Evolutionary conservation across 2,329 filamentous ascomycete genomes (phyloP), one percentile per base, ranked within the genome.

Genomic region (Emericellopsis cladophorae): DNA sequence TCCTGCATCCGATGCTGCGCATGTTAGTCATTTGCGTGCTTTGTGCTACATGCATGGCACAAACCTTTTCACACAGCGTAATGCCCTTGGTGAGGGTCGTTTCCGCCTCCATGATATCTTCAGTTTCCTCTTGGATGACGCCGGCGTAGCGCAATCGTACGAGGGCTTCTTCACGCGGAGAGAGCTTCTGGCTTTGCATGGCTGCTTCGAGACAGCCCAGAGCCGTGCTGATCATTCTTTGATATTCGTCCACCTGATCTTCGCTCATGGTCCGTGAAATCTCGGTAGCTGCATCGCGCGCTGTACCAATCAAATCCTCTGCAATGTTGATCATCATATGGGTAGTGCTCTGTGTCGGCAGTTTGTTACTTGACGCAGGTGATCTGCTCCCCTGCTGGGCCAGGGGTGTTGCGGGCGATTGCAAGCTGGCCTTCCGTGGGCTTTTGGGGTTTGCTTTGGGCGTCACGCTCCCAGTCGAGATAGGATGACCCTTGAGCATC

Each of bases 61-160:
- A 46, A 58, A 77, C 75, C 60, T 79, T 76, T 45, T 82, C 79
- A 49, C 79, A 84, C 2, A 84, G 63, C 2, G 75, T 72, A 41
- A 84, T 79, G 7, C 81, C 82, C 57, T 84, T 85, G 33, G 74
- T 80, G 42, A 90, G 58, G 4, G 79, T 68, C 11, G 78, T 81
- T 57, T 89, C 84, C 1, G 81, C 80, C 49, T 85, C 78, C 62
- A 77, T 78, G 10, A 78, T 64, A 47, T 88, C 88, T 29, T 84
- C 80, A 2, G 84, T 89, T 60, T 90, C 84, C 46, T 86, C 79
- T 31, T 78, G 72, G 21, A 90, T 58, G 7, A 89, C 63, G 29
- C 73, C 76, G 2, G 83, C 83, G 58, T 88, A 87, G 51, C 81
- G 72, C 34, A 89, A 58, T 23, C 81, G 73, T 40, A 87, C 62